phyloP scores from a whole-genome alignment of 2,329 filamentous ascomycete genomes.

The Ophiocordyceps sinensis region DNA sequence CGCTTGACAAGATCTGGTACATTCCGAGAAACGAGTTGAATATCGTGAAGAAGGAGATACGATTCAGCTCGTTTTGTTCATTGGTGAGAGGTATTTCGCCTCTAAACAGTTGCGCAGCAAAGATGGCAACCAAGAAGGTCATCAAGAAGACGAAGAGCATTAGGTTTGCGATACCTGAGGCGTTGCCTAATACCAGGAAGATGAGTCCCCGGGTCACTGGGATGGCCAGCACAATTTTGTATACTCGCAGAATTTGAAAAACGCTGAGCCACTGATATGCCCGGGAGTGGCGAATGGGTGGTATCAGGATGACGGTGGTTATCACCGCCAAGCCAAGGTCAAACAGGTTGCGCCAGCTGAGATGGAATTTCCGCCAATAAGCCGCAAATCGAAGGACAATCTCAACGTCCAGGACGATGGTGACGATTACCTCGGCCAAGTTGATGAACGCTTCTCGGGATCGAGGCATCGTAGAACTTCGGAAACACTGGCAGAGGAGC shows the following conservation, averaged over 20 bases:
- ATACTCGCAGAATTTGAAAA: slow-evolving; percentile 86
- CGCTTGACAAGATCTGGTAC: slow-evolving; percentile 92
- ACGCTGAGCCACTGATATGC: slow-evolving; percentile 80
- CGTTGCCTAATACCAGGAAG: slow-evolving; percentile 76
- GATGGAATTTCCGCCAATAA: slow-evolving; percentile 72
- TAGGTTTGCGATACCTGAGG: slow-evolving; percentile 80
- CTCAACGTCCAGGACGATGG: slow-evolving; percentile 64
- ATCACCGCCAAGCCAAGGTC: slow-evolving; percentile 69
- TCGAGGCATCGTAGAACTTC: slow-evolving; percentile 61
- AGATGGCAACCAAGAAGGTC: slow-evolving; percentile 85
- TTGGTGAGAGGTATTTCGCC: slow-evolving; percentile 59
- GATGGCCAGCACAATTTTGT: slow-evolving; percentile 81
- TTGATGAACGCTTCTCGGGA: slow-evolving; percentile 51
- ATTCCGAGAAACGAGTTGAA: slow-evolving; percentile 95
- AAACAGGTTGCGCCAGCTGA: slow-evolving; percentile 58
- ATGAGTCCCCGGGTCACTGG: slow-evolving; percentile 80
- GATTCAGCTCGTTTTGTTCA: slow-evolving; percentile 41
- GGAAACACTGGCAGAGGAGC: slow-evolving; percentile 63
- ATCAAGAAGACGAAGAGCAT: slow-evolving; percentile 95
- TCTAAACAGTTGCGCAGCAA: slow-evolving; percentile 84
- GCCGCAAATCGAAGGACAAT: slow-evolving; percentile 65
- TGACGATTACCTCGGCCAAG: slow-evolving; percentile 59
- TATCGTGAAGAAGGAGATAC: slow-evolving; percentile 73
- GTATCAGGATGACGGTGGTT: slow-evolving; percentile 75
- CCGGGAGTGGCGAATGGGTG: slow-evolving; percentile 58